Evolutionary conservation across 23 red algal species (phyloP), one percentile per base, ranked within the genome.

Genomic region (Cyanidioschyzon merolae): DNA sequence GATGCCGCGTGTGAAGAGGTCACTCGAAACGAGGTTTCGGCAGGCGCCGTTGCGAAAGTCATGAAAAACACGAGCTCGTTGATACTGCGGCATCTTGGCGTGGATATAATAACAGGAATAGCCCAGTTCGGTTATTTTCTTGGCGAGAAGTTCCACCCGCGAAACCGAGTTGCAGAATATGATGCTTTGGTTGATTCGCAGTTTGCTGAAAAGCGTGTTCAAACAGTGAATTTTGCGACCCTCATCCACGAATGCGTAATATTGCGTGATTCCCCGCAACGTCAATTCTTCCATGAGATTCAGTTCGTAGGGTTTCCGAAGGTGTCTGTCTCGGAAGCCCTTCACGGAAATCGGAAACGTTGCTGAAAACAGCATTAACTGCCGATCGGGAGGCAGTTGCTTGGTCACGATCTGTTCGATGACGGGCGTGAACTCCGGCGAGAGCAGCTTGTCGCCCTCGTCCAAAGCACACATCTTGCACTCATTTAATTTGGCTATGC

Each of bases 51-150:
- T 90, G 39, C 92, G 76, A 81, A 96, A 96, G 81, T 96, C 92
- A 51, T 96, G 92, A 58, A 96, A 96, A 18, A 96, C 92, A 36
- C 92, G 88, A 30, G 90, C 88, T 0, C 92, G 92, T 40, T 96
- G 88, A 30, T 81, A 79, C 83, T 96, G 92, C 21, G 87, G 88
- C 92, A 96, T 96, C 50, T 87, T 86, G 39, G 92, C 87, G 39
- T 96, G 92, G 35, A 96, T 90, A 80, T 96, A 96, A 68, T 90
- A 96, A 68, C 92, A 96, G n/a, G 87, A 90, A 67, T 96, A 96
- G 0, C 92, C 92, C 45, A 96, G 79, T 50, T 96, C 83, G 7
- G 92, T 96, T 38, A 96, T 96, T 76, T 96, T 96, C 57, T 84
- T 80, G 17, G 92, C 92, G 0, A 96, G 75, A 40, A 96, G 71